Percentiles rank a stretch among this genome's conserved stretches.
These are phyloP conservation scores for Trametes versicolor DNA, from an alignment of 1,284 basidiomycete genomes.

Conservation along the genomic window DNA sequence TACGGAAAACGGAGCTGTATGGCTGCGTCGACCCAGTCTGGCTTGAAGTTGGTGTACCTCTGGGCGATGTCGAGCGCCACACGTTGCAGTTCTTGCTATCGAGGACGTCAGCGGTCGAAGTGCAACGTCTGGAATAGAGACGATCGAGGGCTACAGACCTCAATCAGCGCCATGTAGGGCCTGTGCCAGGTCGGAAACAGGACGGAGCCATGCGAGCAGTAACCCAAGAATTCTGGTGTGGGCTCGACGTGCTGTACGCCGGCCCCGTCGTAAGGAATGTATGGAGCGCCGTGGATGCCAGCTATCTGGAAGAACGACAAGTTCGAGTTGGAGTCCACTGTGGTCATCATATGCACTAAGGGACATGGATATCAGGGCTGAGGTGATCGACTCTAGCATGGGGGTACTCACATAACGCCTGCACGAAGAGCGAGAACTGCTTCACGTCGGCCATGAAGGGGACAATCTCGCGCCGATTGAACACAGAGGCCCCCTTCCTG, in stretches of 20 bases:
- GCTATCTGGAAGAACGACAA: conserved; percentile 12
- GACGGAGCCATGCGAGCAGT: conserved; percentile 33
- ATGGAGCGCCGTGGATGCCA: conserved; percentile 19
- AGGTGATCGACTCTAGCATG: conserved; percentile 35
- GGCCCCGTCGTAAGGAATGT: conserved; percentile 10
- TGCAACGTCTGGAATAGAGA: no score
- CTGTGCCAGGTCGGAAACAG: conserved; percentile 40
- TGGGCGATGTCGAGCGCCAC: conserved; percentile 16
- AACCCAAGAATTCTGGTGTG: conserved; percentile 10
- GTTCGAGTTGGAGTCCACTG: background rate
- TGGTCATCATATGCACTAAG: background rate
- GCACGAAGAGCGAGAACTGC: conserved; percentile 58
- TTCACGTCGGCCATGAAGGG: conserved; percentile 52
- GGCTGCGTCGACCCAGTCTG: conserved; percentile 6
- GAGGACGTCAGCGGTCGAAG: background rate
- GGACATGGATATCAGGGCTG: background rate
- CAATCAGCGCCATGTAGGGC: conserved; percentile 34
- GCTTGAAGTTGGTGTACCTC: conserved; percentile 12
- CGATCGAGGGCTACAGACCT: conserved; percentile 27
- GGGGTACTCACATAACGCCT: conserved; percentile 50
- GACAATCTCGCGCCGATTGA: conserved; percentile 54
- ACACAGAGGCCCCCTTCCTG: conserved; percentile 13
- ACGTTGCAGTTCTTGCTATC: conserved; percentile 20
- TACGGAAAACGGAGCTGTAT: conserved; percentile 17
- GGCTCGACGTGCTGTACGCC: background rate